Evolutionary conservation across 1,284 basidiomycete species (phyloP).

Genomic region (Amylostereum chailletii): DNA sequence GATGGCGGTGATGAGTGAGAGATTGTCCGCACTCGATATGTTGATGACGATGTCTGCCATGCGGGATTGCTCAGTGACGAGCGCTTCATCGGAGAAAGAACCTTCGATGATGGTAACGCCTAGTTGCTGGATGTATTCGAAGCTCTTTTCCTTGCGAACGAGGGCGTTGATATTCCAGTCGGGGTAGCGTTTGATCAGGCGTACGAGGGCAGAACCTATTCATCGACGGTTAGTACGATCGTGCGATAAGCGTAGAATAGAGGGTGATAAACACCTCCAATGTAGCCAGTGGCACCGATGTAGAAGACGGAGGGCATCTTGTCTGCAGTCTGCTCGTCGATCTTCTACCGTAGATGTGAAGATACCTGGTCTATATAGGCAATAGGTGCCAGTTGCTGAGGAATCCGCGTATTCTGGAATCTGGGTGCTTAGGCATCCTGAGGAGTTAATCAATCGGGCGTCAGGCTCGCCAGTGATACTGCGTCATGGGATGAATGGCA

Average conservation of each 20-base stretch:
- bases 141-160: slow-evolving; percentile 1
- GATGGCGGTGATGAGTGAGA: slow-evolving; percentile 2
- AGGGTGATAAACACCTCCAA: background rate
- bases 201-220: slow-evolving; percentile 5
- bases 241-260: no score
- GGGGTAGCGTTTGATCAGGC: background rate
- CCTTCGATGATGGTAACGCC: slow-evolving; percentile 1
- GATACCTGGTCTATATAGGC: no score
- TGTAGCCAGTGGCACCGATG: background rate
- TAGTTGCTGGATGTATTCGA: background rate
- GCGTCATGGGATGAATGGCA: no score
- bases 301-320: background rate
- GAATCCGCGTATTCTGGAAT: no score
- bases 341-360: no score
- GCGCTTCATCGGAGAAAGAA: background rate
- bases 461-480: no score
- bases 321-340: no score
- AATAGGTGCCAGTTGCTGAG: no score
- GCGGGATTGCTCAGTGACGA: slow-evolving; percentile 1
- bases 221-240: no score
- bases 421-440: no score
- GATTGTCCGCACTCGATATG: slow-evolving; percentile 1
- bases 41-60: slow-evolving; percentile 5
- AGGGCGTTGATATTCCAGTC: slow-evolving; percentile 3
- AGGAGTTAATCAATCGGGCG: no score